Conservation (phyloP, 106 monocot species). For the Dioscorea alata region DNA sequence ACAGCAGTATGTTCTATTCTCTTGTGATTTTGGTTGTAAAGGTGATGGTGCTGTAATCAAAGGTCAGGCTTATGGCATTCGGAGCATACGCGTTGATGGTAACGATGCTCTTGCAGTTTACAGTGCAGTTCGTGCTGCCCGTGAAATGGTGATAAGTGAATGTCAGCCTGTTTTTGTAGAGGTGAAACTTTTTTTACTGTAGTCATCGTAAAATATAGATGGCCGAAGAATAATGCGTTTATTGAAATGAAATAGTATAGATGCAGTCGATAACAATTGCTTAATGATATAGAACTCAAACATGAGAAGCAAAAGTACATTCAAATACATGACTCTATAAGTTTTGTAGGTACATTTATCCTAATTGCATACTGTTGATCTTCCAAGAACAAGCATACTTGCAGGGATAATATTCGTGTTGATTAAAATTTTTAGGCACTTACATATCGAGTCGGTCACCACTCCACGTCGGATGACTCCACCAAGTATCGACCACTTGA, state of each 20-base stretch:
- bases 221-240: no score
- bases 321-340: background rate
- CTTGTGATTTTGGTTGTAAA: slow-evolving; percentile 8
- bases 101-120: slow-evolving; percentile 93
- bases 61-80: slow-evolving; percentile 91
- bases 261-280: no score
- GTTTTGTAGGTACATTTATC: background rate
- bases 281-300: background rate
- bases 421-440: slow-evolving; percentile 41
- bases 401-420: background rate
- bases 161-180: slow-evolving; percentile 77
- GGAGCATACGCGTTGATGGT: slow-evolving; percentile 83
- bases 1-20: background rate
- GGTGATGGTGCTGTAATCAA: slow-evolving; percentile 78
- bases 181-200: slow-evolving; percentile 22
- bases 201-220: no score
- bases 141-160: slow-evolving; percentile 82
- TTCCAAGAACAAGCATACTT: background rate
- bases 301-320: background rate
- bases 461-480: slow-evolving; percentile 94
- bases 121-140: slow-evolving; percentile 76
- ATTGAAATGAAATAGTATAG: no score
- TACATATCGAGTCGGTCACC: slow-evolving; percentile 90
- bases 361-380: background rate
- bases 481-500: slow-evolving; percentile 76